phyloP scores from a whole-genome alignment of 176 grass and related monocot genomes.

The Zizania latifolia region DNA sequence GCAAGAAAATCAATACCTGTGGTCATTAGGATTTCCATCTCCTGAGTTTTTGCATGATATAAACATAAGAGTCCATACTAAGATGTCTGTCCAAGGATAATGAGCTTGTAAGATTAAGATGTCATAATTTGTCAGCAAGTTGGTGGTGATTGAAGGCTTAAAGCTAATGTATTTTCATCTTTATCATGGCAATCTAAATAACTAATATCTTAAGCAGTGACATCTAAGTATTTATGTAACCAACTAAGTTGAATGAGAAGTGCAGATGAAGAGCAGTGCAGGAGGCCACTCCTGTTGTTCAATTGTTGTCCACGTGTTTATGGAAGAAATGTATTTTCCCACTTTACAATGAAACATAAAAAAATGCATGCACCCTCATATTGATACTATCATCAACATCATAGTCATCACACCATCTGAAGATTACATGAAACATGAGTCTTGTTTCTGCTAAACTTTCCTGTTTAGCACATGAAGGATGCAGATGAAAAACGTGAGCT shows the following conservation, averaged over 20 bases:
- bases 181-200: neutral
- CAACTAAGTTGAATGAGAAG: neutral
- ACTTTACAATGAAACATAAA: neutral
- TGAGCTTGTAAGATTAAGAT: neutral
- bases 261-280: neutral
- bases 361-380: neutral
- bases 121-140: neutral
- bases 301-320: neutral
- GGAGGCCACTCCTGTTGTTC: neutral
- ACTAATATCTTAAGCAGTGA: too few relatives aligned
- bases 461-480: neutral
- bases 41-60: neutral
- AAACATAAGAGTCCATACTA: neutral
- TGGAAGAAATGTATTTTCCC: neutral
- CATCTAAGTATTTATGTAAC: neutral
- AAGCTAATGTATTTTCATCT: neutral
- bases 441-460: neutral
- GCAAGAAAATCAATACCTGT: constrained; percentile 3
- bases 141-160: neutral
- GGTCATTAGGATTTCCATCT: neutral
- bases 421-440: neutral
- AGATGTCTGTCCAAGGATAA: neutral
- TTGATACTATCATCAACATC: neutral
- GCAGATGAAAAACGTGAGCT: neutral
- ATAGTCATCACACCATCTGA: neutral